phyloP scores from a whole-genome alignment of 805 yeast genomes.

The Pichia pseudocactophila region DNA sequence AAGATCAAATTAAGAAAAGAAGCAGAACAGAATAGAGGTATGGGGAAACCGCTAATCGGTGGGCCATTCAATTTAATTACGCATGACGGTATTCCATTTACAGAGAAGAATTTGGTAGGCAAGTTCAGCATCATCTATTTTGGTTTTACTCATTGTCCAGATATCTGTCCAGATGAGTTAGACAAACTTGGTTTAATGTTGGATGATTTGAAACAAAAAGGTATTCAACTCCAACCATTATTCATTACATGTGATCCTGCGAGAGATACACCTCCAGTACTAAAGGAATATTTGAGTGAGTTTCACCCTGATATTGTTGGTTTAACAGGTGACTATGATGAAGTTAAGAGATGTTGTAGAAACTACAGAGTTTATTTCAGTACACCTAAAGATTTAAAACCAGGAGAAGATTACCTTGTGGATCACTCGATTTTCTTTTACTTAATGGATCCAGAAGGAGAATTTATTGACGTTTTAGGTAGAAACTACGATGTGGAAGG shows the following conservation, averaged over 20 bases:
- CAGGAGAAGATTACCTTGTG: slow-evolving; percentile 93
- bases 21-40: slow-evolving; percentile 77
- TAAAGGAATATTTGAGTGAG: slow-evolving; percentile 75
- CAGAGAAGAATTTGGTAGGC: slow-evolving; percentile 67
- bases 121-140: slow-evolving; percentile 83
- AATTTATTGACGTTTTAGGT: slow-evolving; percentile 90
- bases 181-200: slow-evolving; percentile 79
- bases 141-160: slow-evolving; percentile 97
- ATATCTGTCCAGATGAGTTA: slow-evolving; percentile 95
- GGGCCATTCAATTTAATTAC: slow-evolving; percentile 78
- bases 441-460: slow-evolving; percentile 97
- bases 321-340: slow-evolving; percentile 83
- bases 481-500: slow-evolving; percentile 75
- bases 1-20: slow-evolving; percentile 65
- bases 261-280: slow-evolving; percentile 79
- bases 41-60: slow-evolving; percentile 89
- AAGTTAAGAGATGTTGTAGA: slow-evolving; percentile 78
- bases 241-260: slow-evolving; percentile 97
- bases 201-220: slow-evolving; percentile 48
- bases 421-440: slow-evolving; percentile 97
- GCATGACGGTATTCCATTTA: slow-evolving; percentile 60
- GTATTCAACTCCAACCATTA: slow-evolving; percentile 66
- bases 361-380: slow-evolving; percentile 90
- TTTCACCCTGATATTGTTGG: slow-evolving; percentile 89
- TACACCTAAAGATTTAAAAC: slow-evolving; percentile 90